Percentiles rank a stretch among this genome's conserved stretches.
Conservation (phyloP, 148 eudicot genomes). For the Rhododendron ferrugineum region DNA sequence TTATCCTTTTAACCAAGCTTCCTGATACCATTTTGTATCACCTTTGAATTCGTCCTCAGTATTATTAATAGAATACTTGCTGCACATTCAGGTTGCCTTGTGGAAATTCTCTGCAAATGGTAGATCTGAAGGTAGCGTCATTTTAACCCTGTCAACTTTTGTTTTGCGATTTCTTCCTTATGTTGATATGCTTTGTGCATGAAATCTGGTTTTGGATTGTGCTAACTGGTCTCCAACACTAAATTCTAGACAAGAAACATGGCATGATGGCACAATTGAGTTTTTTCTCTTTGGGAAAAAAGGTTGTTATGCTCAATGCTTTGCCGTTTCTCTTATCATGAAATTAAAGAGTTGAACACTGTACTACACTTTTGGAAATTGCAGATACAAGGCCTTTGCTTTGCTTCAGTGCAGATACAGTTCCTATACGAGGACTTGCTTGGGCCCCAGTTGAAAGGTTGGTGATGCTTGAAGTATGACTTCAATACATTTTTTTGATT, state of each 20-base stretch:
- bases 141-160: background rate
- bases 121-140: slow-evolving; percentile 48
- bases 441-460: slow-evolving; percentile 93
- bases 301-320: background rate
- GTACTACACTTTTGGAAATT: slow-evolving; percentile 13
- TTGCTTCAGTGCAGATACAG: slow-evolving; percentile 81
- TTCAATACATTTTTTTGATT: background rate
- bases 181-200: background rate
- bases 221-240: background rate
- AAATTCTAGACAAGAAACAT: background rate
- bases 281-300: background rate
- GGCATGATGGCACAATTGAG: background rate
- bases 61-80: background rate
- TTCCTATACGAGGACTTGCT: slow-evolving; percentile 79
- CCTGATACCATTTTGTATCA: background rate
- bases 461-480: slow-evolving; percentile 10
- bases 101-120: slow-evolving; percentile 69
- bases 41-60: background rate
- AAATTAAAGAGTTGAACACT: slow-evolving; percentile 12
- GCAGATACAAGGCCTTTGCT: slow-evolving; percentile 80
- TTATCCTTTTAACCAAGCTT: background rate
- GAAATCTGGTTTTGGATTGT: background rate
- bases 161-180: background rate
- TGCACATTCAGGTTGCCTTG: slow-evolving; percentile 71
- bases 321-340: background rate